phyloP scores from a whole-genome alignment of 331 rosid genomes.

The Arachis monticola region DNA sequence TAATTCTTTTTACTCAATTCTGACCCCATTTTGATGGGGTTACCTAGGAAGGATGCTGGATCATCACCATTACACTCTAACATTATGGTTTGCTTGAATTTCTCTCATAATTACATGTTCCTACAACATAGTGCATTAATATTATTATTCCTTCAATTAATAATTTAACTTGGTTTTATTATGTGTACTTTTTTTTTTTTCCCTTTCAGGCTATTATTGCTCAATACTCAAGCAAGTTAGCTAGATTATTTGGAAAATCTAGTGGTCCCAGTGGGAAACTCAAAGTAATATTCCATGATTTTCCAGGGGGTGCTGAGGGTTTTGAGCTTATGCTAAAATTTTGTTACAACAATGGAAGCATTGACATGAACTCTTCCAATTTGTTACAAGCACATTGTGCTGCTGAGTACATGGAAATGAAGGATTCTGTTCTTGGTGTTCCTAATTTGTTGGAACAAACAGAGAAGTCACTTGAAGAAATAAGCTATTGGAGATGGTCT shows the following conservation, averaged over 20 bases:
- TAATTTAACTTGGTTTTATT: constrained; percentile 34
- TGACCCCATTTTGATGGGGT: too few relatives aligned
- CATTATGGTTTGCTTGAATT: constrained; percentile 1
- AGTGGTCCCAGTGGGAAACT: constrained; percentile 51
- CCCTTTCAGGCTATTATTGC: constrained; percentile 59
- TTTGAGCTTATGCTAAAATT: constrained; percentile 77
- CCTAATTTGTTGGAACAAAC: constrained; percentile 64
- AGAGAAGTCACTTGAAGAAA: constrained; percentile 66
- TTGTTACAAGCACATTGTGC: constrained; percentile 61
- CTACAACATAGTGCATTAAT: not conserved
- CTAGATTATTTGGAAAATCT: constrained; percentile 71
- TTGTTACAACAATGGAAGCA: constrained; percentile 65
- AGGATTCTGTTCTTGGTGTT: constrained; percentile 47
- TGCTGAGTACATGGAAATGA: constrained; percentile 85
- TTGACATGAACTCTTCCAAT: constrained; percentile 61
- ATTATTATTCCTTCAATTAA: not conserved
- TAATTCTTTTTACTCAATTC: too few relatives aligned
- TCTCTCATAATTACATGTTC: constrained; percentile 27
- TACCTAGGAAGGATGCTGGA: too few relatives aligned
- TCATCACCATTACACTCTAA: not conserved
- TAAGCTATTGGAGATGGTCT: constrained; percentile 80
- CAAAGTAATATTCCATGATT: constrained; percentile 87
- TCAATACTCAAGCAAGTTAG: constrained; percentile 70
- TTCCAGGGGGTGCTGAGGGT: constrained; percentile 88
- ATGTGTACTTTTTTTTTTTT: constrained; percentile 8